Conservation (phyloP, 257 asterid species). For the Solanum clarkiae region DNA sequence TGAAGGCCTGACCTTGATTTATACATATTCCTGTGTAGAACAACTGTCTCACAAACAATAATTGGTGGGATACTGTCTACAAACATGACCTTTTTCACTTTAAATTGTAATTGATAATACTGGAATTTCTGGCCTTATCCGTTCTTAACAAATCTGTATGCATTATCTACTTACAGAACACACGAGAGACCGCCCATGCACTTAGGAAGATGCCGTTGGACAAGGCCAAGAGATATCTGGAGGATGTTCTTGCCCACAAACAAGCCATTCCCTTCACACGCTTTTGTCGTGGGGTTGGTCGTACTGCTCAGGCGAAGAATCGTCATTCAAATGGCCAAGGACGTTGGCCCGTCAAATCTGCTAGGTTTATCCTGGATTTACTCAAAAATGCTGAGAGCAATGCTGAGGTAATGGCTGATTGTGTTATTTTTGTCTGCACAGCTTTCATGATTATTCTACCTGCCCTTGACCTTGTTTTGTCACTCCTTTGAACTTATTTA, state of each 20-base stretch:
- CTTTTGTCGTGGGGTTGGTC: constrained; percentile 61
- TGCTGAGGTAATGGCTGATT: constrained; percentile 34
- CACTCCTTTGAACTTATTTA: background rate
- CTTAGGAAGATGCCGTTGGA: constrained; percentile 39
- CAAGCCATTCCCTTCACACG: constrained; percentile 74
- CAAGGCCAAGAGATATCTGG: constrained; percentile 56
- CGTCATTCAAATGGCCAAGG: constrained; percentile 72
- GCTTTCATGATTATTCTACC: background rate
- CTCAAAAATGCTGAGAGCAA: constrained; percentile 72
- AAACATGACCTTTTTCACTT: background rate
- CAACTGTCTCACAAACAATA: no score
- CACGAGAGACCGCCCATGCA: constrained; percentile 71
- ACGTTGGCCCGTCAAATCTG: constrained; percentile 74
- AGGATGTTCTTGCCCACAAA: constrained; percentile 56
- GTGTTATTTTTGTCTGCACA: no score
- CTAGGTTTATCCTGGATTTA: constrained; percentile 49
- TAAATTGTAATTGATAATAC: background rate
- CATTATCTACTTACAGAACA: constrained; percentile 13
- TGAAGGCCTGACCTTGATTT: background rate
- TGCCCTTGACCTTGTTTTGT: background rate
- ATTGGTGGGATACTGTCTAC: background rate
- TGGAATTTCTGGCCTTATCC: background rate
- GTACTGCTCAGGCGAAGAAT: constrained; percentile 69
- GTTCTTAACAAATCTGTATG: background rate
- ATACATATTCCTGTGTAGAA: background rate